Evolutionary conservation across 495 filamentous ascomycete genomes (phyloP).

Genomic region (Trypethelium eluteriae): DNA sequence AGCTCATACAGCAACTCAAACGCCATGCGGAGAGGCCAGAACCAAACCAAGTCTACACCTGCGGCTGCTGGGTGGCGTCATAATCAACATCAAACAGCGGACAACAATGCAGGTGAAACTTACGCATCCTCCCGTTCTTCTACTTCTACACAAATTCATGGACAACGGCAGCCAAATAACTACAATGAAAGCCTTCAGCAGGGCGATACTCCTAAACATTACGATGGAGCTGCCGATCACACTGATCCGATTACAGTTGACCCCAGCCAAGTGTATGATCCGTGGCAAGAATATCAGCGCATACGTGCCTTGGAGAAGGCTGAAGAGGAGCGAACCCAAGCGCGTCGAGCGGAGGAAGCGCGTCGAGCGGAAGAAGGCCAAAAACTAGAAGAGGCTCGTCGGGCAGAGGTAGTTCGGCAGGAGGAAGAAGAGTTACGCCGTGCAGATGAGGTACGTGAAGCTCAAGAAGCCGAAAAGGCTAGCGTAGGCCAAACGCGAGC

Average conservation of each 20-base stretch:
- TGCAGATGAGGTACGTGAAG: conserved; percentile 15
- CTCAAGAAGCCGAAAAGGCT: conserved; percentile 19
- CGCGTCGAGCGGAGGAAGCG: conserved; percentile 17
- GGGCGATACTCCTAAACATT: background rate
- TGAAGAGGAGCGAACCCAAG: conserved; percentile 27
- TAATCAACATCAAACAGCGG: background rate
- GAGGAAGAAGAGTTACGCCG: conserved; percentile 15
- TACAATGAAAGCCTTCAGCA: background rate
- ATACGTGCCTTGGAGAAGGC: conserved; percentile 23
- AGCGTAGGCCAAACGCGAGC: background rate
- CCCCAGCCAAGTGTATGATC: conserved; percentile 39
- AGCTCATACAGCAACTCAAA: background rate
- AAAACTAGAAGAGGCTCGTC: conserved; percentile 10
- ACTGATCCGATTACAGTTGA: conserved; percentile 32
- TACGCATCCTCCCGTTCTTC: background rate
- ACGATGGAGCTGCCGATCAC: conserved; percentile 22
- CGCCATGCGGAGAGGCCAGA: background rate
- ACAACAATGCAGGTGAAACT: background rate
- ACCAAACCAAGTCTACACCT: background rate
- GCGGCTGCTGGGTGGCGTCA: background rate
- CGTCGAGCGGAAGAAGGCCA: conserved; percentile 14
- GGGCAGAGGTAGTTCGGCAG: conserved; percentile 12
- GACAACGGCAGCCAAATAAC: conserved; percentile 25
- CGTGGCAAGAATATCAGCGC: conserved; percentile 33
- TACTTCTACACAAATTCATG: conserved; percentile 18